A percentile compares a stretch with the other conserved stretches of the same genome.
These are phyloP conservation scores for Crithidia bombi DNA, from an alignment of 208 protist species.

Conservation along the genomic window DNA sequence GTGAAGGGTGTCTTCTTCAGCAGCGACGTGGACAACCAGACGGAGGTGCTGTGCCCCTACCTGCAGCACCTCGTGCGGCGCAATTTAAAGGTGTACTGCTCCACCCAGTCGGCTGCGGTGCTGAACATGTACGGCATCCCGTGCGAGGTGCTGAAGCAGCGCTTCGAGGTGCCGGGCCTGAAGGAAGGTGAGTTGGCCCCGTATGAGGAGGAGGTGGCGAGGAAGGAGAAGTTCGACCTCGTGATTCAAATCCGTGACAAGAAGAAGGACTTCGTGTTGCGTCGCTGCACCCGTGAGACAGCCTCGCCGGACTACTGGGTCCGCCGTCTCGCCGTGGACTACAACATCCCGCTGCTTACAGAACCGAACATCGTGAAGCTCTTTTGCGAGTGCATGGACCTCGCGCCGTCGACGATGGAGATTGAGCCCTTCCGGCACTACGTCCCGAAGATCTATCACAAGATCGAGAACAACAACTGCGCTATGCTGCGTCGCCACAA, in stretches of 20 bases:
- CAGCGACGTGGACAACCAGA: slow-evolving; percentile 57
- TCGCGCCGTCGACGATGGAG: slow-evolving; percentile 53
- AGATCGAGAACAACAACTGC: slow-evolving; percentile 91
- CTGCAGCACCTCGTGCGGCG: slow-evolving; percentile 46
- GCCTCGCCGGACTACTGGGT: slow-evolving; percentile 86
- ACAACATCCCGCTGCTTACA: slow-evolving; percentile 89
- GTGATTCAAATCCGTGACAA: slow-evolving; percentile 91
- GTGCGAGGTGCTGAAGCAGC: slow-evolving; percentile 62
- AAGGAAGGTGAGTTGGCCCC: neutral
- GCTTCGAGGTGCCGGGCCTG: slow-evolving; percentile 30
- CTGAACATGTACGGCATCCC: slow-evolving; percentile 81
- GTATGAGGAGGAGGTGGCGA: slow-evolving; percentile 66
- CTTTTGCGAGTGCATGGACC: slow-evolving; percentile 75
- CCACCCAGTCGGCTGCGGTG: slow-evolving; percentile 77
- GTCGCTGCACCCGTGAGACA: slow-evolving; percentile 67
- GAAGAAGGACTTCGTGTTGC: slow-evolving; percentile 80
- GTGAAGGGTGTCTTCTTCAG: slow-evolving; percentile 87
- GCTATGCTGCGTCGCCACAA: slow-evolving; percentile 87
- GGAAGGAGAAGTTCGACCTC: slow-evolving; percentile 81
- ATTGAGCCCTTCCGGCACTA: slow-evolving; percentile 88
- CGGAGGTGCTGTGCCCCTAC: slow-evolving; percentile 60
- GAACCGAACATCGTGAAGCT: slow-evolving; percentile 82
- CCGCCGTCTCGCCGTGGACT: slow-evolving; percentile 91
- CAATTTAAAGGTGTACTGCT: slow-evolving; percentile 67
- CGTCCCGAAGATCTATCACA: slow-evolving; percentile 87